These are phyloP conservation scores for Pisolithus orientalis DNA, from an alignment of 768 basidiomycete genomes.

Conservation along the genomic window DNA sequence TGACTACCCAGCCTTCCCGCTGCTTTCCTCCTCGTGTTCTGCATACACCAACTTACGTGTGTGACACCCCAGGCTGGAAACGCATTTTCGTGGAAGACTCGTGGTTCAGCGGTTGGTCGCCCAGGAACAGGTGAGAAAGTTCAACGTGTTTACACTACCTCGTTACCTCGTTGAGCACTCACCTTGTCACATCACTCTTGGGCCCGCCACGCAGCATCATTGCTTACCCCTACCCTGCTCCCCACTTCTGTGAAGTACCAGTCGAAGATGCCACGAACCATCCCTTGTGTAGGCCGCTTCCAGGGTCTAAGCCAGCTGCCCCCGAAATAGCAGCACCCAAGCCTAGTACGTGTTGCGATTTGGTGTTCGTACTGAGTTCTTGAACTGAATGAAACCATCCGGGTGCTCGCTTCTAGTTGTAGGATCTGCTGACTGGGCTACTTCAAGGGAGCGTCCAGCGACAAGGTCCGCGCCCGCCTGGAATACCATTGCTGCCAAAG, in stretches of 20 bases:
- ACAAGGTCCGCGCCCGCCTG: not conserved
- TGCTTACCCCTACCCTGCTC: constrained; percentile 35
- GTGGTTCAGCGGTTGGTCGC: constrained; percentile 33
- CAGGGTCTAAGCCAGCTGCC: constrained; percentile 24
- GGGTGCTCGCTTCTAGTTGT: constrained; percentile 15
- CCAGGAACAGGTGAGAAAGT: constrained; percentile 18
- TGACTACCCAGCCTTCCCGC: not conserved
- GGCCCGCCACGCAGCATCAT: constrained; percentile 19
- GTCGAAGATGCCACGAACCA: constrained; percentile 32
- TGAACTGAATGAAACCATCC: not conserved
- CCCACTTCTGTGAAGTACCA: constrained; percentile 34
- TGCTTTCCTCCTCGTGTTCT: not conserved
- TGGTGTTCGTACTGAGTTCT: constrained; percentile 3
- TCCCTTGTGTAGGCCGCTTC: constrained; percentile 40
- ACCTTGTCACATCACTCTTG: not conserved
- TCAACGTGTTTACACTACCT: not conserved
- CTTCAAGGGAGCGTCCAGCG: constrained; percentile 9
- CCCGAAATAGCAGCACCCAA: constrained; percentile 21
- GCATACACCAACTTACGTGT: not conserved
- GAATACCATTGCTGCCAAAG: constrained; percentile 16
- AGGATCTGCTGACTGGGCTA: constrained; percentile 21
- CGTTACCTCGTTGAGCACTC: not conserved
- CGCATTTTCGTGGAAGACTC: constrained; percentile 36
- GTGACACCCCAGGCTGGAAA: constrained; percentile 37
- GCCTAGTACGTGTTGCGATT: constrained; percentile 23